A percentile compares a stretch with the other conserved stretches of the same genome.
These are phyloP conservation scores for Pichia kluyveri DNA, from an alignment of 805 yeast species.

Conservation along the genomic window DNA sequence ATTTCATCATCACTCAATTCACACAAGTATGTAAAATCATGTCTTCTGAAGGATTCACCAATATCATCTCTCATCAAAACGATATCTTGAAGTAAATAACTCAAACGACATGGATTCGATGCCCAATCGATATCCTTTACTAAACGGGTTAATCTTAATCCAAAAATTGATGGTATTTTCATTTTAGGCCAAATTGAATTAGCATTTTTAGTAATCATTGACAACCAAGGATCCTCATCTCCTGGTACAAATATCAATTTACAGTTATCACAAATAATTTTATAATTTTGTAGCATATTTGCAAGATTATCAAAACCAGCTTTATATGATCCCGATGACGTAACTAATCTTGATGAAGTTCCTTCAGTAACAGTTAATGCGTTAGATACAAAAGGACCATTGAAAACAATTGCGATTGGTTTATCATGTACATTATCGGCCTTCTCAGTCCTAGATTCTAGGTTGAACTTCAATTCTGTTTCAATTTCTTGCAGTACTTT, in stretches of 20 bases:
- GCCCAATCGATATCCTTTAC: constrained; percentile 45
- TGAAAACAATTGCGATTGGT: constrained; percentile 48
- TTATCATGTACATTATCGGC: constrained; percentile 1
- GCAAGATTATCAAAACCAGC: constrained; percentile 70
- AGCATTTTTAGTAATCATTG: constrained; percentile 56
- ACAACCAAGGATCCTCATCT: constrained; percentile 87
- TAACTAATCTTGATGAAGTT: constrained; percentile 36
- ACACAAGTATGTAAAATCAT: constrained; percentile 48
- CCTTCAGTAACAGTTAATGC: constrained; percentile 53
- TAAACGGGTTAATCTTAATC: constrained; percentile 54
- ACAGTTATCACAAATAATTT: constrained; percentile 40
- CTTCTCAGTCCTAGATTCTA: constrained; percentile 13
- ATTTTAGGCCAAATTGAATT: constrained; percentile 61
- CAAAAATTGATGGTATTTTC: constrained; percentile 63
- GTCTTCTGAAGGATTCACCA: constrained; percentile 60
- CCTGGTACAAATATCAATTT: constrained; percentile 80
- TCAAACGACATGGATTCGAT: constrained; percentile 73
- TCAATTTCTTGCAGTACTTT: constrained; percentile 52
- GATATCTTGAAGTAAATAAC: constrained; percentile 78
- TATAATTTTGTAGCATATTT: constrained; percentile 48
- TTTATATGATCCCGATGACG: constrained; percentile 50
- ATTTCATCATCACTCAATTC: constrained; percentile 15
- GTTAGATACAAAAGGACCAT: constrained; percentile 68
- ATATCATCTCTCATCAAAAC: constrained; percentile 66
- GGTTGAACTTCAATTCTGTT: constrained; percentile 28